phyloP scores from a whole-genome alignment of 768 basidiomycete species.

The Tricholoma flavovirens region DNA sequence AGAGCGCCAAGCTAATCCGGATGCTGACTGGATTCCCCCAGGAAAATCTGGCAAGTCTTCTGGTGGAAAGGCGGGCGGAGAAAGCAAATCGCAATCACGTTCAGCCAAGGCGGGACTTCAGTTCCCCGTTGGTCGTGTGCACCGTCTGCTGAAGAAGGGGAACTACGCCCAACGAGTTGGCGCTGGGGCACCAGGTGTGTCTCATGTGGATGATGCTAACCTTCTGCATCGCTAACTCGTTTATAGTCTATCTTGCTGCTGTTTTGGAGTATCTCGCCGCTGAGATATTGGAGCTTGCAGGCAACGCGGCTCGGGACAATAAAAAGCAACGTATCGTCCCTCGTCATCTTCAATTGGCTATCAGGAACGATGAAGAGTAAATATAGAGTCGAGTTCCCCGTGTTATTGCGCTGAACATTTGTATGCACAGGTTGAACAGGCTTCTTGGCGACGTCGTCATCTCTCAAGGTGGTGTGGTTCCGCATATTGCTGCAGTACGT shows the following conservation, averaged over 20 bases:
- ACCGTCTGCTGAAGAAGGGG: conserved; percentile 81
- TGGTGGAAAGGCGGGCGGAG: conserved; percentile 58
- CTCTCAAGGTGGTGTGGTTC: conserved; percentile 92
- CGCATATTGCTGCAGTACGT: conserved; percentile 56
- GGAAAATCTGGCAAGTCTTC: conserved; percentile 62
- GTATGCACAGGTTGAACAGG: conserved; percentile 51
- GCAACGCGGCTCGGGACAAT: conserved; percentile 85
- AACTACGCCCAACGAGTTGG: conserved; percentile 87
- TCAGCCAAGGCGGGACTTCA: conserved; percentile 75
- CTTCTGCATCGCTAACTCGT: not conserved
- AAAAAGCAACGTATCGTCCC: conserved; percentile 96
- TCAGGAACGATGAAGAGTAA: conserved; percentile 90
- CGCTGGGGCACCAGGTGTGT: conserved; percentile 76
- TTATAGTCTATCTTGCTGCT: conserved; percentile 80
- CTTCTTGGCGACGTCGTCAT: conserved; percentile 82
- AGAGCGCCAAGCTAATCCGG: not conserved
- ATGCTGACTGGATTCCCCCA: conserved; percentile 12
- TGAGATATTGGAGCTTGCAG: conserved; percentile 91
- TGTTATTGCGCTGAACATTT: conserved; percentile 1
- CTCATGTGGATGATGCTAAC: not conserved
- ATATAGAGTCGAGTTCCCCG: conserved; percentile 14
- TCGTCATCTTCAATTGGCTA: conserved; percentile 90
- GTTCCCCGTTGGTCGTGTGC: conserved; percentile 92
- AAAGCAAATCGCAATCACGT: conserved; percentile 58
- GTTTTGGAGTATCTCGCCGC: conserved; percentile 91